These are phyloP conservation scores for Sporobolomyces pararoseus DNA, from an alignment of 768 basidiomycete species.

Conservation along the genomic window DNA sequence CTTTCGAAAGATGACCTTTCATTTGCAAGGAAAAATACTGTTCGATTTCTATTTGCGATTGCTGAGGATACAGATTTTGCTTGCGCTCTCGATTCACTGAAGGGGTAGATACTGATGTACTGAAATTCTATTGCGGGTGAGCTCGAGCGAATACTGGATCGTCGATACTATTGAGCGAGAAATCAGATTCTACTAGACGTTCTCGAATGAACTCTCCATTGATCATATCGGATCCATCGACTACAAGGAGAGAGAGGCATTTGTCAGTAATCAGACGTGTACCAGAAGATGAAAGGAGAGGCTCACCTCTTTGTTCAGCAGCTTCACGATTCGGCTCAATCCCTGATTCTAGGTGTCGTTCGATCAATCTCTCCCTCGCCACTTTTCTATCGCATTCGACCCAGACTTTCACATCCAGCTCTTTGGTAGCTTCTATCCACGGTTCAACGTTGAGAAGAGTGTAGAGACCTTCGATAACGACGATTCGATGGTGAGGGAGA, in stretches of 20 bases:
- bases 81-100: no score
- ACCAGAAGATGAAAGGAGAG: neutral
- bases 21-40: no score
- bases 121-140: constrained; percentile 3
- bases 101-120: no score
- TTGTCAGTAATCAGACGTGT: no score
- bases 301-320: constrained; percentile 37
- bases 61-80: no score
- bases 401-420: constrained; percentile 76
- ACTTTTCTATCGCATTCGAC: constrained; percentile 50
- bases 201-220: constrained; percentile 42
- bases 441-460: constrained; percentile 67
- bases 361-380: constrained; percentile 45
- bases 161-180: constrained; percentile 26
- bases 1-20: no score
- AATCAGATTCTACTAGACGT: constrained; percentile 29
- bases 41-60: no score
- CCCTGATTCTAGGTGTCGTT: constrained; percentile 47
- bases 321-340: constrained; percentile 41
- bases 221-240: constrained; percentile 44
- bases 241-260: constrained; percentile 8
- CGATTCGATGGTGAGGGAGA: constrained; percentile 64
- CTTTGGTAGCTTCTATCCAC: constrained; percentile 64
- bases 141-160: constrained; percentile 6
- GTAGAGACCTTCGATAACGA: constrained; percentile 89